Evolutionary conservation across 2,329 filamentous ascomycete species (phyloP).

Genomic region (Apiospora koreana): DNA sequence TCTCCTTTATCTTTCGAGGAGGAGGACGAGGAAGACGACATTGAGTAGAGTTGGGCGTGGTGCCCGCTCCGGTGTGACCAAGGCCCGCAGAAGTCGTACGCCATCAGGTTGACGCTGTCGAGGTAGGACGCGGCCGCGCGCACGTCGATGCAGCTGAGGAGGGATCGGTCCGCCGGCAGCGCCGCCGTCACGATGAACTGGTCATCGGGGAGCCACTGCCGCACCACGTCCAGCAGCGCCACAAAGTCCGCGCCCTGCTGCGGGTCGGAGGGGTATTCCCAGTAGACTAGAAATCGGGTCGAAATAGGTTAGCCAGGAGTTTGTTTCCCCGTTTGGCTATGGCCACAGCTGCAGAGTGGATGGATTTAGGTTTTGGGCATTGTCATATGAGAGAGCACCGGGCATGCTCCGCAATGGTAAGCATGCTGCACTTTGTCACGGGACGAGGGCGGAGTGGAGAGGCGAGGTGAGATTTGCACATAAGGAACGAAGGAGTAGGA

Average conservation of each 20-base stretch:
- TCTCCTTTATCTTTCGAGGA: constrained; percentile 42
- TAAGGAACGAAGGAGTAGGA: too few species aligned
- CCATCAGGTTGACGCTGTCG: constrained; percentile 76
- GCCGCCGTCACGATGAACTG: constrained; percentile 71
- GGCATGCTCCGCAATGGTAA: not conserved
- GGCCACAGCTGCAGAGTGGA: not conserved
- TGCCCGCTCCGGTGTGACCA: constrained; percentile 71
- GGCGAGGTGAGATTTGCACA: not conserved
- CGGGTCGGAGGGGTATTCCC: constrained; percentile 71
- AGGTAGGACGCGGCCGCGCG: constrained; percentile 62
- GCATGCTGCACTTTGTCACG: not conserved
- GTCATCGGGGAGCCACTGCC: constrained; percentile 67
- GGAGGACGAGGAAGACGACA: constrained; percentile 63
- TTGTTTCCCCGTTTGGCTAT: not conserved
- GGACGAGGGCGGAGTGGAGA: not conserved
- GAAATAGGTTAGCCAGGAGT: not conserved
- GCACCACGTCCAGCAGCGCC: constrained; percentile 65
- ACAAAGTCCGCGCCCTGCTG: constrained; percentile 72
- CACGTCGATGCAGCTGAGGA: constrained; percentile 71
- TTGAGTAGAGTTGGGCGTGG: constrained; percentile 72
- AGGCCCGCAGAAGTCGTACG: constrained; percentile 76
- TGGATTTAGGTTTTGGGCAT: not conserved
- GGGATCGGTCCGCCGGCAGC: constrained; percentile 67
- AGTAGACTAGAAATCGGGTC: constrained; percentile 61
- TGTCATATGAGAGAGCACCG: not conserved